Base-by-base conservation (phyloP, 768 basidiomycete genomes). In the Podaxis pistillaris region DNA sequence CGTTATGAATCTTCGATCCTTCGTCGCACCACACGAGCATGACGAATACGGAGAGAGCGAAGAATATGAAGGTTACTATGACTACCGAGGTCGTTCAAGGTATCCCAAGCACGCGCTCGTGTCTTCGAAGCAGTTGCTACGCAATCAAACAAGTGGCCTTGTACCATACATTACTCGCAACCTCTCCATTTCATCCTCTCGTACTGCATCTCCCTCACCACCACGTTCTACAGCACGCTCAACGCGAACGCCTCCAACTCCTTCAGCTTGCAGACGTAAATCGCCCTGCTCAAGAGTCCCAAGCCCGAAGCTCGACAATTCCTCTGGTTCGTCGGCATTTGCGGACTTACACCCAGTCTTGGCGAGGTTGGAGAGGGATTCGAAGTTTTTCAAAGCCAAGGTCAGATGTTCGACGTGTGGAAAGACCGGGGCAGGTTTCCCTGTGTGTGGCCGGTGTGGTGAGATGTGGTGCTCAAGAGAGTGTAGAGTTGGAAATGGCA, bases 401-500 rank as follows among this genome's bases (percentile, higher is more conserved):
- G 65, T 69, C 24, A 55, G 58, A 36, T 86, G 84, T 56, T 78
- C 79, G 19, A 73, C 80, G 0, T 86, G 84, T 68, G 71, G 69
- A 37, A 83, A 78, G 69, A 51, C 62, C 2, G 84, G 85, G 0
- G 67, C 73, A 8, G 79, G 82, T 63, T 86, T 76, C 67, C 85
- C 84, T 3, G 75, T 76, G 9, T 86, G 84, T 67, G 74, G 79
- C 6, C 77, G 78, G 46, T 86, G 85, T 62, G 69, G 73, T 22
- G 76, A 78, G n/a, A 78, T 73, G 71, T 86, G 84, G 84, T 86
- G 84, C 65, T 85, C 84, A 28, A 75, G 85, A 41, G 74, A 78
- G 49, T 86, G 84, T 66, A 74, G 84, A 60, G 62, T 85, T 50
- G 69, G 72, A 38, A 78, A 76, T 17, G 79, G 75, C 26, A 77